phyloP scores from a whole-genome alignment of 306 rosid species.

The Gillenia trifoliata region DNA sequence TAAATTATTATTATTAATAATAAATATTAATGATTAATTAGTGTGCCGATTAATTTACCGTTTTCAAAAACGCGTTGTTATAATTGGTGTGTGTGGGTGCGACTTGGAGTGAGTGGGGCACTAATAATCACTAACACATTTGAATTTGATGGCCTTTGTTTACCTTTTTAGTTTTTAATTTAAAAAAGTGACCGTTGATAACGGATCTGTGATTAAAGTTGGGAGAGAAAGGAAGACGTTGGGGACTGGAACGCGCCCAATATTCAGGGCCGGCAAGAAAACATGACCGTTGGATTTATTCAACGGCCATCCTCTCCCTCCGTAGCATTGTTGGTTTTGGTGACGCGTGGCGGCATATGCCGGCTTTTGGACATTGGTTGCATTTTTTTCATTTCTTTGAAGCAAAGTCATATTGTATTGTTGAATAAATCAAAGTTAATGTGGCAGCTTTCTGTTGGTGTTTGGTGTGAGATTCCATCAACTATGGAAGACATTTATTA shows the following conservation, averaged over 20 bases:
- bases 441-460: no score
- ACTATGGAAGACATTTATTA: no score
- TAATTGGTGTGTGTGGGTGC: not conserved
- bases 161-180: no score
- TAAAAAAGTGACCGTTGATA: not conserved
- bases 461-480: no score
- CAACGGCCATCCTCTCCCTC: conserved; percentile 22
- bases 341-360: not conserved
- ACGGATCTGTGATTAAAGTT: not conserved
- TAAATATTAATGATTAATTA: not conserved
- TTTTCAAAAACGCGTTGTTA: not conserved
- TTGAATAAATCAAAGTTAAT: no score
- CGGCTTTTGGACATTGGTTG: not conserved
- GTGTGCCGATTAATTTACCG: not conserved
- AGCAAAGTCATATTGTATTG: no score
- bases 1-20: no score
- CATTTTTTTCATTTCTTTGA: not conserved
- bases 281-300: conserved; percentile 23
- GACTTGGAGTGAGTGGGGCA: not conserved
- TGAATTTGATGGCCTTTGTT: no score
- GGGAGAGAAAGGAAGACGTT: conserved; percentile 16
- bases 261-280: conserved; percentile 17
- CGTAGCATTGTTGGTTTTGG: not conserved
- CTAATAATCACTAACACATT: no score
- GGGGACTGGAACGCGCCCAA: conserved; percentile 26